These are phyloP conservation scores for Pythium insidiosum DNA, from an alignment of 352 stramenopile species.

Conservation along the genomic window DNA sequence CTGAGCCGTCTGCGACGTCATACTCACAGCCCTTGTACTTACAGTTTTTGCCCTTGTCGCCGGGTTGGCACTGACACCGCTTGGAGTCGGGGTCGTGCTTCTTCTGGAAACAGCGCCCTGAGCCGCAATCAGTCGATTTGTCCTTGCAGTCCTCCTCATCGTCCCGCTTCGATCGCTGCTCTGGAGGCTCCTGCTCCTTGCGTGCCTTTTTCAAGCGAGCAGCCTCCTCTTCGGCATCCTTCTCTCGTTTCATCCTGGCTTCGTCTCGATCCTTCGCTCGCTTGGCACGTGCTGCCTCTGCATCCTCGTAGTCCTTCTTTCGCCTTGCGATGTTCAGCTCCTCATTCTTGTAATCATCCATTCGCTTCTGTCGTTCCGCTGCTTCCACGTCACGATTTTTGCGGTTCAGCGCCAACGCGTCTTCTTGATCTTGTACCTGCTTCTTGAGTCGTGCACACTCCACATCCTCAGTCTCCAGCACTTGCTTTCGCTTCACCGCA, in stretches of 20 bases:
- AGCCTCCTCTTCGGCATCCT: neutral
- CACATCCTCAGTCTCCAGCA: neutral
- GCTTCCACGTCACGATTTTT: neutral
- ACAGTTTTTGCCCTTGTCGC: slow-evolving; percentile 2
- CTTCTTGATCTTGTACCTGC: neutral
- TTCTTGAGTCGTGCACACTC: neutral
- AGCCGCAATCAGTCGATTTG: neutral
- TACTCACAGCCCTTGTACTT: slow-evolving; percentile 1
- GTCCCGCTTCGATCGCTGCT: neutral
- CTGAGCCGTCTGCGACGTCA: neutral
- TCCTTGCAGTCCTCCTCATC: neutral
- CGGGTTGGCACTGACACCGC: too few species aligned
- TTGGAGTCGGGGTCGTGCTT: neutral
- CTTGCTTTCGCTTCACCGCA: neutral
- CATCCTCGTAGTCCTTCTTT: neutral
- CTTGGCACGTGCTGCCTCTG: neutral
- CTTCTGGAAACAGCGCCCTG: neutral
- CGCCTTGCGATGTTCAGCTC: slow-evolving; percentile 1
- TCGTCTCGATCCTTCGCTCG: neutral
- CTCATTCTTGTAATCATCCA: slow-evolving; percentile 3
- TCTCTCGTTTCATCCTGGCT: neutral
- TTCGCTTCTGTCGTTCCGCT: too few species aligned
- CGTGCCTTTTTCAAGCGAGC: neutral
- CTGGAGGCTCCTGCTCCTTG: neutral
- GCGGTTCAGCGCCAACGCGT: neutral